phyloP scores from a whole-genome alignment of 257 asterid species.

The Nicotiana tabacum region DNA sequence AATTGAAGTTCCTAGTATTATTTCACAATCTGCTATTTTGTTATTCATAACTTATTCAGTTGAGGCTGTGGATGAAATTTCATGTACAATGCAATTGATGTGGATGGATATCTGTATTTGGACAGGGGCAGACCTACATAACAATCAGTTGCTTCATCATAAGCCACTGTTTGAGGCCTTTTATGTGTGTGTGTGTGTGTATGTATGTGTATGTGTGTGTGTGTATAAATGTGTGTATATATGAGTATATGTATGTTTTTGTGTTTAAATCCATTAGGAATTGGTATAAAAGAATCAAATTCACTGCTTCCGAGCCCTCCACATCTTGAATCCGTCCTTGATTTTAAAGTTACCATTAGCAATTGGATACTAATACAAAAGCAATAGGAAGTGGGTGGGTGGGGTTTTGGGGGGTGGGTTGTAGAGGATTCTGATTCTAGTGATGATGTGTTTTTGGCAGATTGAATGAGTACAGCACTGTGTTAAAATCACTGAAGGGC shows the following conservation, averaged over 20 bases:
- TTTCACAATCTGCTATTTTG: not conserved
- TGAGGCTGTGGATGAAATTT: not conserved
- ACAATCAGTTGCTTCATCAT: not conserved
- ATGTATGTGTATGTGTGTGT: too few relatives aligned
- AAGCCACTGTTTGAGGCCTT: not conserved
- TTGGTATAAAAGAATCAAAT: too few relatives aligned
- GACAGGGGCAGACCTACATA: not conserved
- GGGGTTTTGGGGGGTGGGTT: not conserved
- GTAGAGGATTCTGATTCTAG: not conserved
- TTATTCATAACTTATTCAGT: not conserved
- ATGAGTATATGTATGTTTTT: too few relatives aligned
- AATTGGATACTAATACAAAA: not conserved
- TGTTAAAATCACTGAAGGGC: slow-evolving; percentile 54
- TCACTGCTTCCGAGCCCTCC: not conserved
- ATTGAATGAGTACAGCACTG: slow-evolving; percentile 57
- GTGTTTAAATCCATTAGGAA: too few relatives aligned
- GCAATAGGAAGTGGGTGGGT: not conserved
- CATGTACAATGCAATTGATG: not conserved
- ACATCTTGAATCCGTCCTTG: not conserved
- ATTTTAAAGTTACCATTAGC: not conserved
- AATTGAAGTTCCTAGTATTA: not conserved
- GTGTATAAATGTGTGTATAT: too few relatives aligned
- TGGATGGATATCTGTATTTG: not conserved
- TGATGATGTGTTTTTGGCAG: slow-evolving; percentile 35
- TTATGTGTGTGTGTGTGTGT: too few relatives aligned